Evolutionary conservation across 352 stramenopile species (phyloP).

Genomic region (Sclerospora graminicola): DNA sequence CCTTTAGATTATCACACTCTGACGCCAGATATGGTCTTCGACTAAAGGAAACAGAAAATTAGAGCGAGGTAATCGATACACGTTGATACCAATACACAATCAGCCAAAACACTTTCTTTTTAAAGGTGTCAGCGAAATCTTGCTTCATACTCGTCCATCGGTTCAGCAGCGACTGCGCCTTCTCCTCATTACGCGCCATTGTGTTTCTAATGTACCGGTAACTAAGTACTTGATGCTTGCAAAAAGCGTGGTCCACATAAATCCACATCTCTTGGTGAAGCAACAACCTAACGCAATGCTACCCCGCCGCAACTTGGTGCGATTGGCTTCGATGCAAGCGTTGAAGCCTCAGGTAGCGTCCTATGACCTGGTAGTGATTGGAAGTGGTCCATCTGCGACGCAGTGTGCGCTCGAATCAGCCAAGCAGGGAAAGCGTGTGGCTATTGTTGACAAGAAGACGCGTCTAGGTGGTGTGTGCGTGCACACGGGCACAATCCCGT

Average conservation of each 20-base stretch:
- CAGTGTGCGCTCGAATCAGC: conserved; percentile 83
- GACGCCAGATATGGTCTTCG: conserved; percentile 89
- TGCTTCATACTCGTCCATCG: conserved; percentile 97
- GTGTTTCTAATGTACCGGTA: neutral
- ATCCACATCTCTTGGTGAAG: neutral
- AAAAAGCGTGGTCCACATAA: conserved; percentile 6
- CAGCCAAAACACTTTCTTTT: conserved; percentile 24
- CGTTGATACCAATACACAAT: no score
- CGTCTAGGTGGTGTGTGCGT: conserved; percentile 68
- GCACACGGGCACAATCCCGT: conserved; percentile 80
- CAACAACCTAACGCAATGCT: neutral
- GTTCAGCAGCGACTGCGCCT: conserved; percentile 96
- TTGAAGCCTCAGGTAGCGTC: conserved; percentile 33
- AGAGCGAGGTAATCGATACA: neutral
- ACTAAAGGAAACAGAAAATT: conserved; percentile 13
- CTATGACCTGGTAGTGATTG: conserved; percentile 85
- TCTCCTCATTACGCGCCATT: conserved; percentile 98
- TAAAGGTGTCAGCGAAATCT: conserved; percentile 80
- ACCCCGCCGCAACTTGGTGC: neutral
- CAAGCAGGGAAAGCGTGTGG: conserved; percentile 70
- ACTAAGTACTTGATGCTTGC: neutral
- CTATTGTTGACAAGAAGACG: conserved; percentile 62
- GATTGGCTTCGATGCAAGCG: conserved; percentile 5
- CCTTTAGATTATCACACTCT: conserved; percentile 89
- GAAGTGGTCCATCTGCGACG: conserved; percentile 72